phyloP scores from a whole-genome alignment of 345 rosid genomes.

The Syzygium aromaticum region DNA sequence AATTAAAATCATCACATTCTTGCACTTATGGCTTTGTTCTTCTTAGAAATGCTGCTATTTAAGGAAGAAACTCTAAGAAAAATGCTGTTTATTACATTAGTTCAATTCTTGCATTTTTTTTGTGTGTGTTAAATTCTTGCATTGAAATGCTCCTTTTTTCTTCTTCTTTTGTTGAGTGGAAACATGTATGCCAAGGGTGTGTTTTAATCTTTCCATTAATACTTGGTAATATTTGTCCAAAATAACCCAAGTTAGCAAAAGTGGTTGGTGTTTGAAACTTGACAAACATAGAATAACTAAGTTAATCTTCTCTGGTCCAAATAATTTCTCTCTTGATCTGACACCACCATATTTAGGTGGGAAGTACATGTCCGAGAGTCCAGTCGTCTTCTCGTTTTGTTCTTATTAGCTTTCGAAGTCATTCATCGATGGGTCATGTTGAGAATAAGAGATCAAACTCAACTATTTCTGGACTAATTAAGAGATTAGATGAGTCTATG shows the following conservation, averaged over 20 bases:
- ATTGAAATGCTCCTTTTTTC: not conserved
- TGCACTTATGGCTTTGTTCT: constrained; percentile 3
- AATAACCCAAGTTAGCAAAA: not conserved
- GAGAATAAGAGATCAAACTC: constrained; percentile 4
- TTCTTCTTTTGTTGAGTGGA: not conserved
- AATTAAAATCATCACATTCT: not conserved
- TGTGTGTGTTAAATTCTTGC: not conserved
- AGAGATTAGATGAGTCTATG: not conserved
- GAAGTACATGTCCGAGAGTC: constrained; percentile 32
- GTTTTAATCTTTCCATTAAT: not conserved
- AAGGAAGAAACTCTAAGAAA: not conserved
- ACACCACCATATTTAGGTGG: constrained; percentile 31
- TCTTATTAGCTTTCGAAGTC: constrained; percentile 10
- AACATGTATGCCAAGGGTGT: not conserved
- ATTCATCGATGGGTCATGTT: not conserved
- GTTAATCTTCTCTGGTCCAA: not conserved
- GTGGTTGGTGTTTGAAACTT: not conserved
- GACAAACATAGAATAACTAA: not conserved
- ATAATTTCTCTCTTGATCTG: constrained; percentile 7
- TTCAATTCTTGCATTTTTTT: not conserved
- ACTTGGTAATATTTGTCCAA: not conserved
- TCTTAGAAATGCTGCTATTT: not conserved
- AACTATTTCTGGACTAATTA: constrained; percentile 12
- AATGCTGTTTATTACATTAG: not conserved
- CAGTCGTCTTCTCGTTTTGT: constrained; percentile 15